A percentile compares a stretch with the other conserved stretches of the same genome.
phyloP scores from a whole-genome alignment of 192 early-diverging fungal species.

The Coemansia erecta region DNA sequence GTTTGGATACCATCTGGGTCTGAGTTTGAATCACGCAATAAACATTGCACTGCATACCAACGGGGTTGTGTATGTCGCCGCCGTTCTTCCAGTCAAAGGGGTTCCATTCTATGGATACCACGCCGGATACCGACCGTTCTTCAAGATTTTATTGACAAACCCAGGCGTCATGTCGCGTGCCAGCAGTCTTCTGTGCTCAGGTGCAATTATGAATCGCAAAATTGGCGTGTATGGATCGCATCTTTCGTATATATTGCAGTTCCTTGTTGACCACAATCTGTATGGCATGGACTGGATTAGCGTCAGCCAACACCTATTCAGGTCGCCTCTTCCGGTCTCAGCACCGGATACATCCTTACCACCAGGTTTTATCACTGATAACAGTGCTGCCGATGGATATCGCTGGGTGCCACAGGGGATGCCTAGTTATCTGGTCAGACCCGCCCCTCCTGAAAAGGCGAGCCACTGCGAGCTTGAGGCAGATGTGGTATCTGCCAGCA shows the following conservation, averaged over 20 bases:
- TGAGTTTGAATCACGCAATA: constrained; percentile 70
- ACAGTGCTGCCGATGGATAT: constrained; percentile 4
- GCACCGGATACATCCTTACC: neutral
- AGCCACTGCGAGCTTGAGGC: constrained; percentile 77
- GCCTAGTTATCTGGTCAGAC: constrained; percentile 36
- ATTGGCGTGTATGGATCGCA: constrained; percentile 83
- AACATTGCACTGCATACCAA: constrained; percentile 44
- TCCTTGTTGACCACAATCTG: constrained; percentile 82
- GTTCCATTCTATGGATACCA: constrained; percentile 89
- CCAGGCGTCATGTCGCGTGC: constrained; percentile 59
- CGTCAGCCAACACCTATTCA: constrained; percentile 45
- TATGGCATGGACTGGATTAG: constrained; percentile 84
- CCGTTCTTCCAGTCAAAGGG: constrained; percentile 72
- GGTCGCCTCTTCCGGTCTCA: constrained; percentile 24
- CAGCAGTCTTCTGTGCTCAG: constrained; percentile 65
- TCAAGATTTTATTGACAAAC: constrained; percentile 73
- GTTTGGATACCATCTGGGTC: constrained; percentile 31
- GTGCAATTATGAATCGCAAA: constrained; percentile 65
- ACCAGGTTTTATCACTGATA: constrained; percentile 5
- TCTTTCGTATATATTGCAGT: constrained; percentile 79
- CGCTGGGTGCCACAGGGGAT: constrained; percentile 38
- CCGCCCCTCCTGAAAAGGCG: constrained; percentile 43
- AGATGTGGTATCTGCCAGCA: constrained; percentile 60
- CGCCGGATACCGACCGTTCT: constrained; percentile 62
- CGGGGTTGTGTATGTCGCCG: constrained; percentile 54